Evolutionary conservation across 2,329 filamentous ascomycete genomes (phyloP), one percentile per base, ranked within the genome.

Genomic region (Lojkania enalia): DNA sequence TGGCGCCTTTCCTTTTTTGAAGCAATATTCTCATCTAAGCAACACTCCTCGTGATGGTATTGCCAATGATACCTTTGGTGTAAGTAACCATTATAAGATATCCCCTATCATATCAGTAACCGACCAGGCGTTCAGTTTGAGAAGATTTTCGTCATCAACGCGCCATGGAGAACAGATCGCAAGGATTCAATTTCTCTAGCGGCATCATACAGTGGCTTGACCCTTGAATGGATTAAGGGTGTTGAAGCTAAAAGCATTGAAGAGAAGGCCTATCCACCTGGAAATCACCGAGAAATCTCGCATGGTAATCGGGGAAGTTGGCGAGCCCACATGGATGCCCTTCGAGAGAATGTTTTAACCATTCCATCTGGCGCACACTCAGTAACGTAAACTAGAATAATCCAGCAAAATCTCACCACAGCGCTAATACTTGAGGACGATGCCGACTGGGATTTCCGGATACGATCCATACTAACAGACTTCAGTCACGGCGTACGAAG

Each of bases 81-180:
- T 61, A 46, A 38, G 56, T n/a, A n/a, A n/a, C n/a, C n/a, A n/a
- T n/a, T n/a, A n/a, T n/a, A n/a, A n/a, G n/a, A n/a, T n/a, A n/a
- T n/a, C n/a, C n/a, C n/a, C n/a, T n/a, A n/a, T n/a, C n/a, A n/a
- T n/a, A n/a, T n/a, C n/a, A n/a, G n/a, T 15, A 33, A 33, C 16
- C 30, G 14, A 33, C 11, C 14, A 15, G 11, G 11, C 14, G 9
- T 36, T 9, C 21, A 80, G 78, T 82, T 82, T 49, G 66, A 77
- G 23, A 71, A 77, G 40, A 75, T 82, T 13, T 72, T 80, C 49
- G 76, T 78, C 18, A 71, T 82, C 35, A 79, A 76, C 35, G 69
- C 81, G 4, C 75, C 77, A 1, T 69, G 70, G 15, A 66, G 79
- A 3, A 75, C 71, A 16, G 79, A 82, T 51, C 73, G 77, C 7